Percentiles rank a stretch among this genome's conserved stretches.
These are phyloP conservation scores for Kalmusia sp. DNA, from an alignment of 2,329 filamentous ascomycete genomes.

Conservation along the genomic window DNA sequence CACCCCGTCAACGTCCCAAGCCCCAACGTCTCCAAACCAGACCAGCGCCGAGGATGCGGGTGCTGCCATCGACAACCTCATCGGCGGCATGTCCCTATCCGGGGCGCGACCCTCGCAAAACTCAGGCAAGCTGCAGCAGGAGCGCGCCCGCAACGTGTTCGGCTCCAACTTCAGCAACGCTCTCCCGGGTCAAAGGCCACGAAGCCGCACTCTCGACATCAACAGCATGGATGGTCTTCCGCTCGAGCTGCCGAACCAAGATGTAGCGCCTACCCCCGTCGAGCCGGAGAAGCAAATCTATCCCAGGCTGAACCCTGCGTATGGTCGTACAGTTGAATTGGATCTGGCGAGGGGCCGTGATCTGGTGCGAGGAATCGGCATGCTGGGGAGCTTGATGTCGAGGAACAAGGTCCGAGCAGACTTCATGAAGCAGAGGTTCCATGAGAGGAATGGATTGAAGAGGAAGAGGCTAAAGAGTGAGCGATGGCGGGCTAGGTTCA, in stretches of 20 bases:
- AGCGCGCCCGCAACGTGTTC: constrained; percentile 21
- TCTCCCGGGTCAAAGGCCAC: background rate
- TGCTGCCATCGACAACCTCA: constrained; percentile 32
- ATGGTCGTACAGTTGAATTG: constrained; percentile 51
- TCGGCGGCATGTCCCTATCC: constrained; percentile 17
- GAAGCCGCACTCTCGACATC: constrained; percentile 17
- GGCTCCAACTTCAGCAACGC: constrained; percentile 25
- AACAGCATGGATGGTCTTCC: constrained; percentile 24
- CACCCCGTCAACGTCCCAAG: background rate
- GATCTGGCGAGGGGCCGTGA: constrained; percentile 47
- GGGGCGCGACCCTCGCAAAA: no score
- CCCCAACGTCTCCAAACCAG: constrained; percentile 3
- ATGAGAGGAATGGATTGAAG: constrained; percentile 79
- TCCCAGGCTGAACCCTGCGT: constrained; percentile 46
- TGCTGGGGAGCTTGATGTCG: constrained; percentile 49
- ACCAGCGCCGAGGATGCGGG: constrained; percentile 17
- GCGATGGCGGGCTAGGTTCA: constrained; percentile 75
- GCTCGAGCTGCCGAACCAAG: background rate
- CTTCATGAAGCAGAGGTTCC: constrained; percentile 67
- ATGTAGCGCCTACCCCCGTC: constrained; percentile 12
- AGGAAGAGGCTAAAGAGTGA: constrained; percentile 75
- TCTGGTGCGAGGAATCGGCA: constrained; percentile 55
- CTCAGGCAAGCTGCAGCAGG: constrained; percentile 8
- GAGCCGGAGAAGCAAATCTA: constrained; percentile 24
- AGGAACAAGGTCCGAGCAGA: constrained; percentile 67